These are phyloP conservation scores for Alternaria incomplexa DNA, from an alignment of 2,329 filamentous ascomycete species.

Conservation along the genomic window DNA sequence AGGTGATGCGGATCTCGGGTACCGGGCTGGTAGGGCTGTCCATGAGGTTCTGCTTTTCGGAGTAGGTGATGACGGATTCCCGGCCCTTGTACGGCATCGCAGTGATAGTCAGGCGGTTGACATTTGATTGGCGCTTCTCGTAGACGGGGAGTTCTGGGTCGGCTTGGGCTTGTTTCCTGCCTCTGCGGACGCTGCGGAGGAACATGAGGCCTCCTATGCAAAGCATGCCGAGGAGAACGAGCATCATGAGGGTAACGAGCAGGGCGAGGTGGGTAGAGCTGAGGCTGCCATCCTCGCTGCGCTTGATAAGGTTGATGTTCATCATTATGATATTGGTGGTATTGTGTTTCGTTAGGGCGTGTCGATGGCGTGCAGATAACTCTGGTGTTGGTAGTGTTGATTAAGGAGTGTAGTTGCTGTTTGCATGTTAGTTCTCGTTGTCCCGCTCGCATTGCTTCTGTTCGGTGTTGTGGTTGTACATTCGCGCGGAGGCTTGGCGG, in stretches of 20 bases:
- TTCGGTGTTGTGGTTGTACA: slow-evolving; percentile 20
- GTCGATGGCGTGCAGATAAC: slow-evolving; percentile 26
- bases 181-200: slow-evolving; percentile 70
- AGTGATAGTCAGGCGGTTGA: slow-evolving; percentile 65
- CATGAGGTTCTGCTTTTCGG: slow-evolving; percentile 80
- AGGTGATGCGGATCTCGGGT: slow-evolving; percentile 97
- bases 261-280: slow-evolving; percentile 73
- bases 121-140: slow-evolving; percentile 61
- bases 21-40: slow-evolving; percentile 79
- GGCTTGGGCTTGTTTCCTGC: slow-evolving; percentile 54
- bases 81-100: slow-evolving; percentile 55
- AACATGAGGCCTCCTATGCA: slow-evolving; percentile 72
- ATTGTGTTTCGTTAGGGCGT: slow-evolving; percentile 29
- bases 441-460: slow-evolving; percentile 4
- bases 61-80: slow-evolving; percentile 76
- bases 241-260: slow-evolving; percentile 77
- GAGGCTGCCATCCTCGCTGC: slow-evolving; percentile 57
- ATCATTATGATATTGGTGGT: slow-evolving; percentile 40
- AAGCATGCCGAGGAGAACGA: slow-evolving; percentile 75
- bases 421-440: slow-evolving; percentile 26
- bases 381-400: slow-evolving; percentile 20
- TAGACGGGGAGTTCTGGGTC: slow-evolving; percentile 68
- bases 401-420: slow-evolving; percentile 38
- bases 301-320: slow-evolving; percentile 58
- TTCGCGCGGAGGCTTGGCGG: slow-evolving; percentile 21